Base-by-base conservation (phyloP, 2,329 filamentous ascomycete species). In the Penicillium vulpinum region DNA sequence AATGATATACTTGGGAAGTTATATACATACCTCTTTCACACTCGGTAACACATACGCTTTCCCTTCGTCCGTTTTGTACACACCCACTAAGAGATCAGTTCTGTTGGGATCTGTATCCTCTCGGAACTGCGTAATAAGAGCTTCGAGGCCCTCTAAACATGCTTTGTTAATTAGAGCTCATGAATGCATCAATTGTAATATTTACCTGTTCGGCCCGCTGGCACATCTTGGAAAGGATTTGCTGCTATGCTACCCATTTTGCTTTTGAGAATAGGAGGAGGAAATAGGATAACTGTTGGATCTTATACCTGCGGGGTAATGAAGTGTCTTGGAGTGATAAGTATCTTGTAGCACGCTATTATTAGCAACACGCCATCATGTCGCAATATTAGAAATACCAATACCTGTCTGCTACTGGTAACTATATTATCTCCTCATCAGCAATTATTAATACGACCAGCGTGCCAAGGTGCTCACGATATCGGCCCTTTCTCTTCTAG, bases 51-150 rank as follows among this genome's bases (percentile, higher is more conserved):
- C 39, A 22, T 62, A 60, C 6, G 59, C 47, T 11, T 60, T 58
- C 11, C 59, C 59, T 50, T 62, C 57, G 3, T 57, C 51, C 1
- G 59, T 60, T 31, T 60, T 62, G n/a, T 57, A 62, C 2, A 60
- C 57, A 8, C 59, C 59, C 13, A 62, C 59, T 1, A 62, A 54
- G 13, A 62, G 59, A 40, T 60, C 51, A 9, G 54, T 55, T 49
- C 51, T 55, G 8, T 45, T 50, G 7, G 54, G 54, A 33, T 62
- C 54, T 4, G 48, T 58, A 43, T 62, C 59, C 5, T 33, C 54
- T 39, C 43, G 46, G 44, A 62, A 62, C 9, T 52, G 39, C 0
- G 4, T 4, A 8, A 48, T 10, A 0, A 60, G 47, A n/a, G 33
- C 36, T n/a, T 48, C 39, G 2, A 62, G 57, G 7, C 47, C 21